Conservation (phyloP, 2,329 filamentous ascomycete species). For the Emmonsia crescens region DNA sequence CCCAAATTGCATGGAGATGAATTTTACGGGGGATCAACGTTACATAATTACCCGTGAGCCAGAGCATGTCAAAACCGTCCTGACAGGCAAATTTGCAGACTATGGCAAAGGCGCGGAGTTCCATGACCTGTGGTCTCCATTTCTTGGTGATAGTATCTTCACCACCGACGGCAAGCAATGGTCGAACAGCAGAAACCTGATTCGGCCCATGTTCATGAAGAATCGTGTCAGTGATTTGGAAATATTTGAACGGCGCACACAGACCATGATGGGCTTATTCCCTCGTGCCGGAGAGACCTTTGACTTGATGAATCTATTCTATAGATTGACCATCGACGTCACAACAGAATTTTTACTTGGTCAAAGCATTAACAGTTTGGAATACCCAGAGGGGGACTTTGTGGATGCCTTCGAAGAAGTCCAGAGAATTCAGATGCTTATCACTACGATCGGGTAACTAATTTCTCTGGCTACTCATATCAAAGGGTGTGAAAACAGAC, state of each 20-base stretch:
- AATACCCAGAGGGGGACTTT: conserved; percentile 55
- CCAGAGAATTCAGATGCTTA: conserved; percentile 54
- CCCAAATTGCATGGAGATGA: conserved; percentile 50
- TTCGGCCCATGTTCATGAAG: conserved; percentile 68
- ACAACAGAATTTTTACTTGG: conserved; percentile 72
- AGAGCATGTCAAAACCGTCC: conserved; percentile 70
- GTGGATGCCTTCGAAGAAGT: conserved; percentile 66
- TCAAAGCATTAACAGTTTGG: conserved; percentile 48
- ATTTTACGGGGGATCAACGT: conserved; percentile 40
- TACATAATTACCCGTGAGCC: conserved; percentile 62
- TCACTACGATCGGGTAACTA: conserved; percentile 1
- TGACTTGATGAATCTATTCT: conserved; percentile 15
- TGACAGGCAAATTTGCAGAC: conserved; percentile 65
- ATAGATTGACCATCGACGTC: conserved; percentile 61
- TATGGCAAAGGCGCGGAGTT: conserved; percentile 71
- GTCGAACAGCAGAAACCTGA: conserved; percentile 62
- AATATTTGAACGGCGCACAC: conserved; percentile 63
- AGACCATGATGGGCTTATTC: conserved; percentile 55
- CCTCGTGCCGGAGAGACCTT: conserved; percentile 38
- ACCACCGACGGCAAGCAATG: conserved; percentile 62
- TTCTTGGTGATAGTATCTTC: conserved; percentile 51
- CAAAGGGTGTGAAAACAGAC: not conserved
- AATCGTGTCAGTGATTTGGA: conserved; percentile 66
- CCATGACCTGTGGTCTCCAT: conserved; percentile 55
- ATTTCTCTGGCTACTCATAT: not conserved